These are phyloP conservation scores for Zopfia rhizophila DNA, from an alignment of 2,329 filamentous ascomycete genomes.

Conservation along the genomic window DNA sequence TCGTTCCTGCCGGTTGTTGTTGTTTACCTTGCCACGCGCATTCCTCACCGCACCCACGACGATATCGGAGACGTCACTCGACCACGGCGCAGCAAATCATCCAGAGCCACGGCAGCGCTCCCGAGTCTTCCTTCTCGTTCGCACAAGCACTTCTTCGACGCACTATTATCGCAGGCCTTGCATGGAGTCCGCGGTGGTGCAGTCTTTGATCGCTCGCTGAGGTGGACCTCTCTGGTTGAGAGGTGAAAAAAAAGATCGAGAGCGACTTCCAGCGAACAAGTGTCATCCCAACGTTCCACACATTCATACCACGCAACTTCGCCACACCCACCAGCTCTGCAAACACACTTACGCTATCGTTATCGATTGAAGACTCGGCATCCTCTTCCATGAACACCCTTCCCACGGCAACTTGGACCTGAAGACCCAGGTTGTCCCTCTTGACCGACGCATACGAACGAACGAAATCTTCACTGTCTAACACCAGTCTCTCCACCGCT, in stretches of 20 bases:
- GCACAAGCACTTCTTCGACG: not conserved
- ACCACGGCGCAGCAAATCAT: slow-evolving; percentile 39
- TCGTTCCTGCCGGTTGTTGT: slow-evolving; percentile 28
- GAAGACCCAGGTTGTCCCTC: not conserved
- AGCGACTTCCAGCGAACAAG: slow-evolving; percentile 18
- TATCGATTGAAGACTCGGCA: slow-evolving; percentile 36
- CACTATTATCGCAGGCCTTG: slow-evolving; percentile 44
- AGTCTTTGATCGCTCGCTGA: slow-evolving; percentile 44
- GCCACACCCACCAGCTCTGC: slow-evolving; percentile 22
- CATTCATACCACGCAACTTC: slow-evolving; percentile 40
- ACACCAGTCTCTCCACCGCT: slow-evolving; percentile 17
- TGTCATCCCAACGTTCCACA: slow-evolving; percentile 34
- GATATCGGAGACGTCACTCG: no score
- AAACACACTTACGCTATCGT: slow-evolving; percentile 35
- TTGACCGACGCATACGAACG: not conserved
- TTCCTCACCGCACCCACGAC: no score
- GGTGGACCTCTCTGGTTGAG: slow-evolving; percentile 36
- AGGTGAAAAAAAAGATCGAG: slow-evolving; percentile 29
- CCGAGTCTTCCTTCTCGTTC: slow-evolving; percentile 19
- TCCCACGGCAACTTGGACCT: slow-evolving; percentile 21
- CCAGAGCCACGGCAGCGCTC: slow-evolving; percentile 14
- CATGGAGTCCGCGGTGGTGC: slow-evolving; percentile 42
- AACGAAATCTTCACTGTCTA: slow-evolving; percentile 18
- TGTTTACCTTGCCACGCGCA: slow-evolving; percentile 37
- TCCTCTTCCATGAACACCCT: slow-evolving; percentile 33